These are phyloP conservation scores for Scleromitrula shiraiana DNA, from an alignment of 2,329 filamentous ascomycete genomes.

Conservation along the genomic window DNA sequence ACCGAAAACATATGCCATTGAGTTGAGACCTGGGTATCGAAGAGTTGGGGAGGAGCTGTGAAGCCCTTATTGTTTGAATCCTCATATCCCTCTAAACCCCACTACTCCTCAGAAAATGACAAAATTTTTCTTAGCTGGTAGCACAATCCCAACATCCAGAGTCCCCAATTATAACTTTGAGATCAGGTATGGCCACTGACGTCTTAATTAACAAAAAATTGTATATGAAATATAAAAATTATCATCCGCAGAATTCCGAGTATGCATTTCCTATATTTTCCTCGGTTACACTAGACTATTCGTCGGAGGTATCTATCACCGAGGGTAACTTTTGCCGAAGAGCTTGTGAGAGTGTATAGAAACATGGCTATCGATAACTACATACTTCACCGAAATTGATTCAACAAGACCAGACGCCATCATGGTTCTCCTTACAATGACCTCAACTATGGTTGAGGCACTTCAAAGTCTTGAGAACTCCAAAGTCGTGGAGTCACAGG, in stretches of 20 bases:
- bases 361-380: no score
- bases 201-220: not conserved
- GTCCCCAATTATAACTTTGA: not conserved
- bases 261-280: conserved; percentile 5
- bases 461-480: conserved; percentile 35
- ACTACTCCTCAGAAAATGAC: not conserved
- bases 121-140: not conserved
- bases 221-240: conserved; percentile 6
- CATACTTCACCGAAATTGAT: no score
- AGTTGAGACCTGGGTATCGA: conserved; percentile 30
- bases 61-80: conserved; percentile 43
- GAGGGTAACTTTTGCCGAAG: conserved; percentile 12
- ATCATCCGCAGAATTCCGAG: conserved; percentile 18
- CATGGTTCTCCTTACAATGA: conserved; percentile 78
- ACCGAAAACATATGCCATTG: conserved; percentile 35
- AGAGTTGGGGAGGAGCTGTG: conserved; percentile 36
- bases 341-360: no score
- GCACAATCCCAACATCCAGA: not conserved
- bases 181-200: not conserved
- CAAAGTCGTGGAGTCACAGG: not conserved
- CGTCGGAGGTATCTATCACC: conserved; percentile 14
- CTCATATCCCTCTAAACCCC: conserved; percentile 37
- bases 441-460: conserved; percentile 56
- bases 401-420: conserved; percentile 1
- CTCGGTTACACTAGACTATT: conserved; percentile 20